Evolutionary conservation across 2,329 filamentous ascomycete genomes (phyloP).

Genomic region (Cordyceps militaris): DNA sequence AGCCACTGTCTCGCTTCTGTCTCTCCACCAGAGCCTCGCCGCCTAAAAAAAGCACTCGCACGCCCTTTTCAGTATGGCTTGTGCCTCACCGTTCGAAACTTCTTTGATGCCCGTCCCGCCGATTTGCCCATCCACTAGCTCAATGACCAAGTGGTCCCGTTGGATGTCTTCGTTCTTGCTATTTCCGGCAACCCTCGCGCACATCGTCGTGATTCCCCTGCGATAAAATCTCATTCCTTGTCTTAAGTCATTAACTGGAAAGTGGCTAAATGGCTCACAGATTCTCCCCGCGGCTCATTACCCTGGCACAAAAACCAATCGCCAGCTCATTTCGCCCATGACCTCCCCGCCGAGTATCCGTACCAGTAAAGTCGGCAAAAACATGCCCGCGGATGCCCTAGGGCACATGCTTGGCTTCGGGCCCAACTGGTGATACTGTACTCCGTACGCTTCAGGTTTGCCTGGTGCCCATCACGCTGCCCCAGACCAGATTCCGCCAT

Average conservation of each 20-base stretch:
- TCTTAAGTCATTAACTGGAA: too few species aligned
- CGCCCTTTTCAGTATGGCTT: background rate
- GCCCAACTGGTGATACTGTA: conserved; percentile 2
- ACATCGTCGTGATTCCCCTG: too few species aligned
- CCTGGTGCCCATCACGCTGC: background rate
- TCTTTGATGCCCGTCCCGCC: background rate
- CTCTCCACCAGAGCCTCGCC: background rate
- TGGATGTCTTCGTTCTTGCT: background rate
- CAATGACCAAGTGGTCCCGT: background rate
- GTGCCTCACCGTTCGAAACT: background rate
- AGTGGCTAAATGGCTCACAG: background rate
- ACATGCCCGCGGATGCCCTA: background rate
- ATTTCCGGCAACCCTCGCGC: background rate
- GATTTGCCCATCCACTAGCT: background rate
- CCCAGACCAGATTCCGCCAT: background rate
- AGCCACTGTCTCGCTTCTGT: background rate
- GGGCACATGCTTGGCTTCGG: conserved; percentile 3
- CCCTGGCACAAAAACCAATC: background rate
- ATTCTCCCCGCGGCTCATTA: too few species aligned
- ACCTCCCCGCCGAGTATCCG: background rate
- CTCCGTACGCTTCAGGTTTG: conserved; percentile 8
- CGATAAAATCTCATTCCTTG: too few species aligned
- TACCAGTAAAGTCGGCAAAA: background rate
- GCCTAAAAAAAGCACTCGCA: conserved; percentile 6
- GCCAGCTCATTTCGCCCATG: background rate